Evolutionary conservation across 345 rosid genomes (phyloP).

Genomic region (Punica granatum): DNA sequence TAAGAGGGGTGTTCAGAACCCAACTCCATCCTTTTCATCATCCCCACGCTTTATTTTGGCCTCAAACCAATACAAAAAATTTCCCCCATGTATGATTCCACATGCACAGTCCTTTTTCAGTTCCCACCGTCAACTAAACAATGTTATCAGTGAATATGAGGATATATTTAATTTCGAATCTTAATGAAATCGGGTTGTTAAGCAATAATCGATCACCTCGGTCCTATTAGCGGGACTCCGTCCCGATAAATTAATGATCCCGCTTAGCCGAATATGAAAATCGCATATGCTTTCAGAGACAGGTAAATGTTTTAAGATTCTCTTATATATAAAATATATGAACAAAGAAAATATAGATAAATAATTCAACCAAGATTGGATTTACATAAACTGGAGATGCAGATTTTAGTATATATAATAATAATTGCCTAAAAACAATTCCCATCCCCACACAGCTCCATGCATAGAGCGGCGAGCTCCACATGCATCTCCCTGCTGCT

Average conservation of each 20-base stretch:
- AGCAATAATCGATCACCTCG: background rate
- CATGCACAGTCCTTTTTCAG: constrained; percentile 13
- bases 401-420: background rate
- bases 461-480: constrained; percentile 23
- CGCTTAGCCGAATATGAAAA: background rate
- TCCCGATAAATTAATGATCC: background rate
- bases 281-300: background rate
- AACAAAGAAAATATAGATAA: background rate
- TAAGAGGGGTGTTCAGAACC: background rate
- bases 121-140: background rate
- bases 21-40: constrained; percentile 2
- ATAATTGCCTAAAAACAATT: constrained; percentile 1
- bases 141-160: background rate
- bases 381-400: background rate
- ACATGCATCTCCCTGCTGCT: constrained; percentile 11
- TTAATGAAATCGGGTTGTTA: background rate
- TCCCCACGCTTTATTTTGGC: constrained; percentile 8
- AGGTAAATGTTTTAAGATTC: background rate
- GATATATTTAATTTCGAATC: background rate
- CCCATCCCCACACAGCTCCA: constrained; percentile 16
- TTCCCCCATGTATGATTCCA: constrained; percentile 5
- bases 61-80: background rate
- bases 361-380: background rate
- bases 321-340: background rate
- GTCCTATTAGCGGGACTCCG: background rate